Conservation (phyloP, 805 yeast species). For the Yarrowia alimentaria region DNA sequence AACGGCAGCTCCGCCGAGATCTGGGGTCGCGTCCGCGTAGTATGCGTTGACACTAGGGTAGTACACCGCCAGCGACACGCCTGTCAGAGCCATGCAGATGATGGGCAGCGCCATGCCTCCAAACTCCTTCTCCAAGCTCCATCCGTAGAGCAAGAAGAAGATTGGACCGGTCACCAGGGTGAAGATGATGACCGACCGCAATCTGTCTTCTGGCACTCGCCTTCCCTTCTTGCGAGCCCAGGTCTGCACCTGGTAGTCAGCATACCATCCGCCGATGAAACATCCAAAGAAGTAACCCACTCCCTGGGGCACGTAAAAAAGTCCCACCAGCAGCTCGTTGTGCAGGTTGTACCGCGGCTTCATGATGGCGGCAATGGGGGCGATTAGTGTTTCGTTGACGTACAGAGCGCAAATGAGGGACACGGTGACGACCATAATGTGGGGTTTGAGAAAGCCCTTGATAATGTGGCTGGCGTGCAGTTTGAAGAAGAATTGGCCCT, state of each 20-base stretch:
- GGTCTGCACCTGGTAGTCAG: slow-evolving; percentile 49
- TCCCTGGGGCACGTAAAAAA: slow-evolving; percentile 61
- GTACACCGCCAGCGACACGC: slow-evolving; percentile 50
- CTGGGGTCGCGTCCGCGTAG: slow-evolving; percentile 58
- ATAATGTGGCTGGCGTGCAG: neutral
- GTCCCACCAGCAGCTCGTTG: slow-evolving; percentile 50
- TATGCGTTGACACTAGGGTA: slow-evolving; percentile 57
- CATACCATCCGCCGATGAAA: slow-evolving; percentile 53
- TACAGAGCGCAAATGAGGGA: slow-evolving; percentile 52
- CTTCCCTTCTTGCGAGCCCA: slow-evolving; percentile 44
- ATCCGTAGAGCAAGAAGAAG: slow-evolving; percentile 51
- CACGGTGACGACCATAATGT: slow-evolving; percentile 38
- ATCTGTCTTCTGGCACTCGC: slow-evolving; percentile 54
- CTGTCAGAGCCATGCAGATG: slow-evolving; percentile 48
- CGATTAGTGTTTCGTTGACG: slow-evolving; percentile 41
- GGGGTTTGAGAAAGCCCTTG: slow-evolving; percentile 1
- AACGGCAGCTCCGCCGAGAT: slow-evolving; percentile 54
- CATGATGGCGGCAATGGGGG: slow-evolving; percentile 56
- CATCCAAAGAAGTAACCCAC: slow-evolving; percentile 52
- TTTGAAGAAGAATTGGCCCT: slow-evolving; percentile 5
- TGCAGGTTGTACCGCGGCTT: slow-evolving; percentile 54
- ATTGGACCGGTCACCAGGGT: slow-evolving; percentile 48
- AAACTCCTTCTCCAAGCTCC: slow-evolving; percentile 48
- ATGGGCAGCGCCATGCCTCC: slow-evolving; percentile 60
- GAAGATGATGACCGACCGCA: slow-evolving; percentile 44